phyloP scores from a whole-genome alignment of 108 stramenopile genomes.

The Cyclotella sp. region DNA sequence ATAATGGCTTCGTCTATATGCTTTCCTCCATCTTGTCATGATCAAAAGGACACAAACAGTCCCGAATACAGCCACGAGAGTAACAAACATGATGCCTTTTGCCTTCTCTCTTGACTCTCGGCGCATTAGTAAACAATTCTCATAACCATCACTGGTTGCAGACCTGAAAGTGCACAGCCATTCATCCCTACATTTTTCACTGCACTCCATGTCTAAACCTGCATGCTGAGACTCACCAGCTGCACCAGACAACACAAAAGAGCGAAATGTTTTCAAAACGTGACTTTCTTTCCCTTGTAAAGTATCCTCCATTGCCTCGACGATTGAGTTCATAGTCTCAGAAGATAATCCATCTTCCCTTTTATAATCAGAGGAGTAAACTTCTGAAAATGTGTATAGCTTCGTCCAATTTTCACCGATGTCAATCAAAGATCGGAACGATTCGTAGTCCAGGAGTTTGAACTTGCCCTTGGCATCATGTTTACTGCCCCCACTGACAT shows the following conservation, averaged over 20 bases:
- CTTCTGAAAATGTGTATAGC: conserved; percentile 55
- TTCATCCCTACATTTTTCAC: conserved; percentile 39
- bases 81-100: background rate
- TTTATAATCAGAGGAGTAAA: conserved; percentile 14
- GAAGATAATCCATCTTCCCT: conserved; percentile 43
- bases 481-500: background rate
- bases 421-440: conserved; percentile 19
- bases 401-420: conserved; percentile 33
- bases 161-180: conserved; percentile 46
- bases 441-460: conserved; percentile 47
- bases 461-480: conserved; percentile 12
- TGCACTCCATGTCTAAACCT: conserved; percentile 23
- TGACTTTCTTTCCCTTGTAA: conserved; percentile 27
- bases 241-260: conserved; percentile 33
- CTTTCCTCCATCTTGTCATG: conserved; percentile 15
- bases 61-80: conserved; percentile 7
- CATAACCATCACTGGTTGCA: conserved; percentile 29
- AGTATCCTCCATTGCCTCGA: conserved; percentile 37
- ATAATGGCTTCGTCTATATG: conserved; percentile 18
- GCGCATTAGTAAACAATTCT: conserved; percentile 24
- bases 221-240: conserved; percentile 11
- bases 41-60: conserved; percentile 17
- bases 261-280: conserved; percentile 23
- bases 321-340: conserved; percentile 28
- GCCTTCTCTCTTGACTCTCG: background rate